A percentile compares a stretch with the other conserved stretches of the same genome.
Conservation (phyloP, 345 rosid genomes). For the Mercurialis annua region DNA sequence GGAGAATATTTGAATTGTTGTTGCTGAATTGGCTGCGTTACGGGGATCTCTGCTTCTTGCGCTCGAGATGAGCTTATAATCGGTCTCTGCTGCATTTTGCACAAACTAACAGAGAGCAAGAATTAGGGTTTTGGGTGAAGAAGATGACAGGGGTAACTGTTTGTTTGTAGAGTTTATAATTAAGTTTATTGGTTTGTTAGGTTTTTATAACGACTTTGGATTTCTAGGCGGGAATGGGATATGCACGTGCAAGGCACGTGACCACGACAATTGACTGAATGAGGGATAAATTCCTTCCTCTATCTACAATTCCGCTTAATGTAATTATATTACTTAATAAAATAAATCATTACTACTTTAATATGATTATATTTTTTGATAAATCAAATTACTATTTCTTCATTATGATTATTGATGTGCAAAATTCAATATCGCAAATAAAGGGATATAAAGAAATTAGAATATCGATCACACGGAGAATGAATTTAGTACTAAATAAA, state of each 20-base stretch:
- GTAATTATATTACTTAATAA: too few relatives aligned
- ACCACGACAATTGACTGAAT: neutral
- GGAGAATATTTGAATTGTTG: neutral
- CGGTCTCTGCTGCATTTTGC: conserved; percentile 21
- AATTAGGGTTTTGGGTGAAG: neutral
- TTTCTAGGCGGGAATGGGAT: conserved; percentile 20
- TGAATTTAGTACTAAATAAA: too few relatives aligned
- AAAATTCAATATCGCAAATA: too few relatives aligned
- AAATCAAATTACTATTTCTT: too few relatives aligned
- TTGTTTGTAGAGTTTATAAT: conserved; percentile 5
- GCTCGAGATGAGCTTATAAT: conserved; percentile 17
- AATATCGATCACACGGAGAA: too few relatives aligned
- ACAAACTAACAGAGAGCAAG: conserved; percentile 4
- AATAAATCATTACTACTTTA: too few relatives aligned
- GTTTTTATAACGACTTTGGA: conserved; percentile 12
- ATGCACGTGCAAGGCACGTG: conserved; percentile 16
- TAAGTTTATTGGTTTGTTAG: conserved; percentile 3
- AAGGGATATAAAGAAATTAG: too few relatives aligned
- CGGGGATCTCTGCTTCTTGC: neutral
- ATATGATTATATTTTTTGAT: too few relatives aligned
- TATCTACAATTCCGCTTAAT: too few relatives aligned
- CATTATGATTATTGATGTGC: too few relatives aligned
- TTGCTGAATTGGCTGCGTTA: neutral
- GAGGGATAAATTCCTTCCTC: neutral
- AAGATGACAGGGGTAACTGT: neutral